Evolutionary conservation across 345 rosid species (phyloP).

Genomic region (Eucalyptus leucophloia): DNA sequence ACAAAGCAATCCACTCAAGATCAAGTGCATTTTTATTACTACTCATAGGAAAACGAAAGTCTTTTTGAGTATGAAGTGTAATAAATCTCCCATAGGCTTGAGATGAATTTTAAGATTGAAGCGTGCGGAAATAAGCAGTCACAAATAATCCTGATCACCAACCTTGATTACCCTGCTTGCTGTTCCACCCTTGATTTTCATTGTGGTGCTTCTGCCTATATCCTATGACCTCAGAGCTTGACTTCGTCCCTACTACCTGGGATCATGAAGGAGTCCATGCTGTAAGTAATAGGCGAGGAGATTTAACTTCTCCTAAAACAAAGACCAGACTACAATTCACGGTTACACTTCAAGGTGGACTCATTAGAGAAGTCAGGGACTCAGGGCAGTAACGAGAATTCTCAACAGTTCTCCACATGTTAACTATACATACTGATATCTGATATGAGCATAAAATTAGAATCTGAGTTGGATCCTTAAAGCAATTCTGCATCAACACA

Average conservation of each 20-base stretch:
- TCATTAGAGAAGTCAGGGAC: not conserved
- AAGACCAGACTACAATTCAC: not conserved
- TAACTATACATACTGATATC: not conserved
- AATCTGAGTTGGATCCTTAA: not conserved
- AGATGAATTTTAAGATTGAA: too few species aligned
- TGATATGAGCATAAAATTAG: not conserved
- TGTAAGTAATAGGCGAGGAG: not conserved
- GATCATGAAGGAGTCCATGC: not conserved
- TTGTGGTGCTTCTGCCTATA: conserved; percentile 23
- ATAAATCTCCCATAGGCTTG: not conserved
- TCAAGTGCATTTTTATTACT: not conserved
- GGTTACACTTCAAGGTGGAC: not conserved
- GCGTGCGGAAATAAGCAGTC: not conserved
- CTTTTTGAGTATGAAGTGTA: not conserved
- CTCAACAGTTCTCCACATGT: not conserved
- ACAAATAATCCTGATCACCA: not conserved
- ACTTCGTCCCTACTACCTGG: conserved; percentile 40
- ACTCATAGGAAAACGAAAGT: not conserved
- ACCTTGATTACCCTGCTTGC: conserved; percentile 39
- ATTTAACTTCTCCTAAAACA: not conserved
- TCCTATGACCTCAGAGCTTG: conserved; percentile 25
- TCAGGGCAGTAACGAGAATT: not conserved
- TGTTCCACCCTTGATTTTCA: conserved; percentile 30
- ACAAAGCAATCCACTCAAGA: not conserved
- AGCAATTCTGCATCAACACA: not conserved